phyloP scores from a whole-genome alignment of 441 rosid genomes.

The Euphorbia neoarborescens region DNA sequence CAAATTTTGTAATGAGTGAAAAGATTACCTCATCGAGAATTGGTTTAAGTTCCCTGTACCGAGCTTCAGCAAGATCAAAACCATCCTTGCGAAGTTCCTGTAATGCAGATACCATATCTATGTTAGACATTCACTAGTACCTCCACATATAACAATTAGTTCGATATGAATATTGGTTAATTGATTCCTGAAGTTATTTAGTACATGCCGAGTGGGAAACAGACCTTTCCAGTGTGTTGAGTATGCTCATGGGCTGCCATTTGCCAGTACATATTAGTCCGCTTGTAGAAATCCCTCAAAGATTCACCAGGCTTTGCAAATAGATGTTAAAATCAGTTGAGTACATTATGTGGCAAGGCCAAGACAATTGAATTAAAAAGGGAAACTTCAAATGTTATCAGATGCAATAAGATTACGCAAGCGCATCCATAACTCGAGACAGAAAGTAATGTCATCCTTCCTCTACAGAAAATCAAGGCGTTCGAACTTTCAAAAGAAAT shows the following conservation, averaged over 20 bases:
- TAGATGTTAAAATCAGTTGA: slow-evolving; percentile 17
- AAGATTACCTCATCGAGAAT: slow-evolving; percentile 75
- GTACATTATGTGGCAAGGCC: neutral
- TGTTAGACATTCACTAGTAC: neutral
- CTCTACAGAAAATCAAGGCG: neutral
- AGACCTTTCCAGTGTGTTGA: slow-evolving; percentile 97
- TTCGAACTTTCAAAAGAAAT: neutral
- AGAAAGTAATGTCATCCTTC: neutral
- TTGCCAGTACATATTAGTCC: slow-evolving; percentile 94
- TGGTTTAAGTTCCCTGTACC: slow-evolving; percentile 84
- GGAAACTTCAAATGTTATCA: neutral
- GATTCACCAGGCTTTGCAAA: slow-evolving; percentile 80
- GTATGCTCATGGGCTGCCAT: slow-evolving; percentile 99
- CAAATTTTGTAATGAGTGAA: slow-evolving; percentile 5
- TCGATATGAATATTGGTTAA: neutral
- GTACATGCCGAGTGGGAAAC: too few relatives aligned
- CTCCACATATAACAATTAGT: neutral
- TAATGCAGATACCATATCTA: slow-evolving; percentile 15
- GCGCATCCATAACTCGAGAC: slow-evolving; percentile 6
- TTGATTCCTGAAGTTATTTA: neutral
- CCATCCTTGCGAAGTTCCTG: slow-evolving; percentile 98
- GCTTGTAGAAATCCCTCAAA: slow-evolving; percentile 82
- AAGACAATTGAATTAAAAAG: slow-evolving; percentile 6
- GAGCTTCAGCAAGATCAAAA: slow-evolving; percentile 84
- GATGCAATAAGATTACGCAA: neutral